Base-by-base conservation (phyloP, 768 basidiomycete species). In the Serendipita sp. region DNA sequence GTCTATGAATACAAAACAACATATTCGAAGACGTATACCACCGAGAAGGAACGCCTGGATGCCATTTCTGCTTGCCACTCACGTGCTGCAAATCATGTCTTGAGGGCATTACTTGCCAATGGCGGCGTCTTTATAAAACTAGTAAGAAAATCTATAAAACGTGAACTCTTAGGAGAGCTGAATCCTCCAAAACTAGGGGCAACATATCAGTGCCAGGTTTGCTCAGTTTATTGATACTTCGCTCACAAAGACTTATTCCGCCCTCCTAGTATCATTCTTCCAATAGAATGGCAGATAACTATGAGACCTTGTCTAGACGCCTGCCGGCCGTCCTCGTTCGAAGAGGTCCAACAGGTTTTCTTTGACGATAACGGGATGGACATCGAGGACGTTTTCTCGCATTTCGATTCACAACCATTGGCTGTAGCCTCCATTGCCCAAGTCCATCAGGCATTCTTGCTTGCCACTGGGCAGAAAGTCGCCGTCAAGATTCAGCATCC, bases 401-500 rank as follows among this genome's bases (percentile, higher is more conserved):
- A 91, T 66, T 95, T 98, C 71, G 85, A 96, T 68, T 84, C 84
- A 3, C 76, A 78, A 16, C 96, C 96, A 4, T 89, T 98, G 51
- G 96, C 96, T 2, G 92, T 97, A 15, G 96, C 96, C 11, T 95
- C 92, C 70, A 75, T 97, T 44, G 96, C 96, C 3, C 96, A 99
- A 74, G 96, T 98, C 15, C 96, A 98, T 74, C 81, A 87, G 18
- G 96, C 85, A 2, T 81, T 75, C 13, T 84, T 90, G 67, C 81
- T 82, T 62, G 77, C 81, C 56, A 84, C 86, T 3, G 88, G 90
- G 2, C 79, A 80, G 72, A 75, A 76, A 64, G 92, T 93, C 32
- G 96, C 96, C 5, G 88, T 98, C 62, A 95, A 94, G 87, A 68
- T 92, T 41, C 92, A 97, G 78, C 96, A 99, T 73, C 93, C 96